These are phyloP conservation scores for Podila verticillata DNA, from an alignment of 192 early-diverging fungal species.

Conservation along the genomic window DNA sequence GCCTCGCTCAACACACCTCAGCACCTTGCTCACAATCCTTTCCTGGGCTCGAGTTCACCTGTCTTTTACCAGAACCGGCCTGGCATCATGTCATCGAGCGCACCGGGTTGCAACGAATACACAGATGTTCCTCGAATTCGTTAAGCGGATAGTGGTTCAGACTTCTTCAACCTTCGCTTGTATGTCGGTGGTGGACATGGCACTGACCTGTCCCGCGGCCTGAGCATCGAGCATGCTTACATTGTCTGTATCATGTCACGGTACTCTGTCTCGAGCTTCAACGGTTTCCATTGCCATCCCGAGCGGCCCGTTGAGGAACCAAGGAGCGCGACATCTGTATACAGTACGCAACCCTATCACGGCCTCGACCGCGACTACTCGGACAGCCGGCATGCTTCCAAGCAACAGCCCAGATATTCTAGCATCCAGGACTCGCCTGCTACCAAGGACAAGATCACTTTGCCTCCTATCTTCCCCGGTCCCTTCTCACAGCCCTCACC, in stretches of 20 bases:
- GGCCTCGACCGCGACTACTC: background rate
- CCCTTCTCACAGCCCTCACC: constrained; percentile 31
- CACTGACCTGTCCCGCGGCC: constrained; percentile 54
- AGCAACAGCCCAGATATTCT: constrained; percentile 2
- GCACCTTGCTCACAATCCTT: constrained; percentile 13
- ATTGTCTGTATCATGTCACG: constrained; percentile 57
- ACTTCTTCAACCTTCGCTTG: constrained; percentile 57
- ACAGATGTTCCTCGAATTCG: constrained; percentile 59
- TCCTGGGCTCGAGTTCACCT: constrained; percentile 32
- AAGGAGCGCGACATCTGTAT: background rate
- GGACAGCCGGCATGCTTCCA: background rate
- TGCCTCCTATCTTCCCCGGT: constrained; percentile 34
- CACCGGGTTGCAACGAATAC: constrained; percentile 55
- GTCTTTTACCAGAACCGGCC: constrained; percentile 52
- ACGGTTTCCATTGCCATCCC: constrained; percentile 6
- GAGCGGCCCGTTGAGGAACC: constrained; percentile 36
- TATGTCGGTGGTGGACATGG: constrained; percentile 71
- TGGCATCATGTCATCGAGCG: constrained; percentile 42
- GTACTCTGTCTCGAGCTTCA: constrained; percentile 9
- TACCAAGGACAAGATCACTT: constrained; percentile 15
- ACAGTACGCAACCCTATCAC: background rate
- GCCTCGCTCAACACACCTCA: constrained; percentile 15
- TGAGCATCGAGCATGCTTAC: constrained; percentile 59
- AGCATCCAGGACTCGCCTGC: background rate
- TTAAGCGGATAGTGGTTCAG: constrained; percentile 52